Base-by-base conservation (phyloP, 495 filamentous ascomycete genomes). In the Mytilinidion resinicola region DNA sequence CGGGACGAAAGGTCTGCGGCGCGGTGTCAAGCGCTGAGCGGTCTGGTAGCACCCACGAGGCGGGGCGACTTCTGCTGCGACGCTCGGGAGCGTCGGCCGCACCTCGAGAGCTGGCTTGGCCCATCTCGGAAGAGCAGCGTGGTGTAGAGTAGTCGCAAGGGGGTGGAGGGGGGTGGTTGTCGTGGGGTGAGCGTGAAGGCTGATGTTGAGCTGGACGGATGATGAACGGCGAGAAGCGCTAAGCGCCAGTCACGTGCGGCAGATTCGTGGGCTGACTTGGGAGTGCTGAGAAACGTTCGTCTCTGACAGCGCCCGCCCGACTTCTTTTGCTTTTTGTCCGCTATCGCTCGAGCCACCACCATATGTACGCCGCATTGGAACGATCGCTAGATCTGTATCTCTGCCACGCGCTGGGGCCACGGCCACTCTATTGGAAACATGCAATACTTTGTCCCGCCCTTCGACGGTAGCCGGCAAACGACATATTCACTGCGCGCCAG, bases 51-150 rank as follows among this genome's bases (percentile, higher is more conserved):
- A 49, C 55, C 63, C 63, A 66, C 34, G 59, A 66, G 11, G 51
- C 30, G 10, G 63, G 59, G 56, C 63, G 63, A n/a, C 56, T 20
- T 44, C 46, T 57, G 15, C 60, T 30, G 25, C 11, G 21, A 42
- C 57, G 51, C 9, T 53, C 25, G 14, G 57, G 52, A 14, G 52
- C n/a, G 53, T 56, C 55, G 8, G 59, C n/a, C 46, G 51, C 9
- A 52, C 63, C 63, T 59, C 59, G 51, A 9, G 63, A 66, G 59
- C 39, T 62, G 51, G 56, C 59, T 55, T 66, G 59, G 15, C 63
- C 63, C 63, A 66, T 66, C 11, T 55, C 55, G 50, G 41, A 46
- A 37, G 38, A n/a, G 38, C 43, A 46, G 20, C 55, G 43, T n/a
- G 36, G 53, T 34, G 48, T 20, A 9, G 52, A 17, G 37, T 47